Conservation (phyloP, 129 eudicot species). For the Cynara cardunculus region DNA sequence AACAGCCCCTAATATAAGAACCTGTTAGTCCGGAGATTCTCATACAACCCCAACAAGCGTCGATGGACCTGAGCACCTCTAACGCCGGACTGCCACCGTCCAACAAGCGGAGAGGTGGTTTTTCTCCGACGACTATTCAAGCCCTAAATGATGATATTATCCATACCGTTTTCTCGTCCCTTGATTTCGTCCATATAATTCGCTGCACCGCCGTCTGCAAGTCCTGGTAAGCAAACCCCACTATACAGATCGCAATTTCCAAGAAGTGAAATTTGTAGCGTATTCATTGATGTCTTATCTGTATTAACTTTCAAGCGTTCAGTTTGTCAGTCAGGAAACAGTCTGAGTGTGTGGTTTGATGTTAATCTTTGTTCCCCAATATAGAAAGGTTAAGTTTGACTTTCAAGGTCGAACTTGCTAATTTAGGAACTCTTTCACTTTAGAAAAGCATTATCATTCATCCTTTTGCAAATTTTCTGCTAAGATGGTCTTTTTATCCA, state of each 20-base stretch:
- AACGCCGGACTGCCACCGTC: slow-evolving; percentile 32
- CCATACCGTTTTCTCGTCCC: slow-evolving; percentile 52
- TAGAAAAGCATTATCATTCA: not conserved
- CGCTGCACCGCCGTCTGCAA: slow-evolving; percentile 87
- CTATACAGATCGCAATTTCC: not conserved
- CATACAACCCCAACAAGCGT: too few relatives aligned
- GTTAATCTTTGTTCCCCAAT: not conserved
- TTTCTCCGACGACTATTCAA: slow-evolving; percentile 29
- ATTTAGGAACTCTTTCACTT: not conserved
- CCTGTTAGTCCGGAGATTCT: too few relatives aligned
- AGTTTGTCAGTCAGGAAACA: not conserved
- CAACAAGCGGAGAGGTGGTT: slow-evolving; percentile 28
- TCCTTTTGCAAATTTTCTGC: not conserved
- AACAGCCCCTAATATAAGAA: too few relatives aligned
- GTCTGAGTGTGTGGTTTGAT: not conserved
- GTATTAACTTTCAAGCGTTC: not conserved
- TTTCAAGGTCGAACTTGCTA: not conserved
- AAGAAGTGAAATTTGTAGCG: not conserved
- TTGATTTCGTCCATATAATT: slow-evolving; percentile 61
- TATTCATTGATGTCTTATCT: not conserved
- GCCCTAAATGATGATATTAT: slow-evolving; percentile 51
- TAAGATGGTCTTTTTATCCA: not conserved
- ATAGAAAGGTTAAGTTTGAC: not conserved
- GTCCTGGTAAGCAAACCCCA: slow-evolving; percentile 49
- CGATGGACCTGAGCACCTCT: slow-evolving; percentile 38